These are phyloP conservation scores for Lasiodiplodia theobromae DNA, from an alignment of 2,329 filamentous ascomycete genomes.

Conservation along the genomic window DNA sequence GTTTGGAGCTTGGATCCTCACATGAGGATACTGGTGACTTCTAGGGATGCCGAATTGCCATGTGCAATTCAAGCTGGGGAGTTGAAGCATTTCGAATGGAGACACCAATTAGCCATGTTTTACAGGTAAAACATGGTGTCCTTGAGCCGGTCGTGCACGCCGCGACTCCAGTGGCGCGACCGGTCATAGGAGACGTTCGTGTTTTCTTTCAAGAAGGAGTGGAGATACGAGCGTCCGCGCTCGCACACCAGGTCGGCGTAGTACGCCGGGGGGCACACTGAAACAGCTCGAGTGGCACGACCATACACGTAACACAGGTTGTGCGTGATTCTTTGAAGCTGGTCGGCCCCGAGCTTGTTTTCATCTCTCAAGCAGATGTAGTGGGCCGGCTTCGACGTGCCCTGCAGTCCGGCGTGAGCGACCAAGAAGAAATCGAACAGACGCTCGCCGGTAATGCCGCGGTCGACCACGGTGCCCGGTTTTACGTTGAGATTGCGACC, in stretches of 20 bases:
- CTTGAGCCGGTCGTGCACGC: slow-evolving; percentile 27
- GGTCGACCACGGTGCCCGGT: slow-evolving; percentile 82
- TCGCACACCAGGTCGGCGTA: slow-evolving; percentile 87
- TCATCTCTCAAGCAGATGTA: slow-evolving; percentile 70
- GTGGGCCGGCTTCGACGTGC: slow-evolving; percentile 81
- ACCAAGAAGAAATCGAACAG: slow-evolving; percentile 85
- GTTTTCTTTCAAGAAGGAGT: slow-evolving; percentile 27
- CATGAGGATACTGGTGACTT: background rate
- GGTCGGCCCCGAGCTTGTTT: slow-evolving; percentile 62
- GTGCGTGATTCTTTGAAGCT: slow-evolving; percentile 76
- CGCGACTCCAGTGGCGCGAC: slow-evolving; percentile 20
- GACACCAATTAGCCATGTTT: background rate
- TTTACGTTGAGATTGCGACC: slow-evolving; percentile 67
- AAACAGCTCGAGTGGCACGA: slow-evolving; percentile 83
- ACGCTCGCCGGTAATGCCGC: slow-evolving; percentile 71
- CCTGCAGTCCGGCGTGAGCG: slow-evolving; percentile 78
- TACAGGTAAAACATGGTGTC: slow-evolving; percentile 30
- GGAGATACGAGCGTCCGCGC: slow-evolving; percentile 73
- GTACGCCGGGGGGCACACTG: slow-evolving; percentile 84
- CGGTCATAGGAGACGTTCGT: slow-evolving; percentile 8
- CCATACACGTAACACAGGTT: slow-evolving; percentile 83
- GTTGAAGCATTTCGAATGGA: slow-evolving; percentile 10
- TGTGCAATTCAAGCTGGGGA: slow-evolving; percentile 6
- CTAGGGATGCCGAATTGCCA: slow-evolving; percentile 3
- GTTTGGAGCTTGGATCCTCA: background rate